Conservation (phyloP, 192 early-diverging fungal genomes). For the Piromyces sp. region DNA sequence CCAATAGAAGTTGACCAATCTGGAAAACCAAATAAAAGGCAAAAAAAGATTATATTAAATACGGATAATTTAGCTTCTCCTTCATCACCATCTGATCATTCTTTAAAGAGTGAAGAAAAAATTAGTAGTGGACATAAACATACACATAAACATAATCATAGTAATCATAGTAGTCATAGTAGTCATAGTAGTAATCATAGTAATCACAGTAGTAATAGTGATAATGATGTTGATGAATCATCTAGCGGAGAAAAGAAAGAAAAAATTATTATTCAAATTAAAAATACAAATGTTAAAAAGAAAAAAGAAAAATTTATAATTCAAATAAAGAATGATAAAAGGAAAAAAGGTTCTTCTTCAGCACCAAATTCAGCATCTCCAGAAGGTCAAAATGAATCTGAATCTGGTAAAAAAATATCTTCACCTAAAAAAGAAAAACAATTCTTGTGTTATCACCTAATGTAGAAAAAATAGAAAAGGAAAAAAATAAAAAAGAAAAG, state of each 20-base stretch:
- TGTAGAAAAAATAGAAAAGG: background rate
- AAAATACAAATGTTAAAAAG: background rate
- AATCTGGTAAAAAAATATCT: background rate
- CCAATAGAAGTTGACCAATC: background rate
- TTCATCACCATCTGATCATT: background rate
- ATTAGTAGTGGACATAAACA: background rate
- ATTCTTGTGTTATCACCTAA: background rate
- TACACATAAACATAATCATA: background rate
- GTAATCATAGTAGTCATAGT: background rate
- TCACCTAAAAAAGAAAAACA: background rate
- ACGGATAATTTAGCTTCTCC: background rate
- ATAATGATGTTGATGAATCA: background rate
- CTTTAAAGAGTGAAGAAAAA: background rate
- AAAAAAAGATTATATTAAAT: background rate
- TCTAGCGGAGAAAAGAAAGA: background rate
- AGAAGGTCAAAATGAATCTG: background rate
- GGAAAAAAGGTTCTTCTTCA: background rate
- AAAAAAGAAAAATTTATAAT: background rate
- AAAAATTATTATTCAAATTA: background rate
- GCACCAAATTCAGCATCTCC: background rate
- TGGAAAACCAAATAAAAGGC: background rate
- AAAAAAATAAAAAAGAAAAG: background rate
- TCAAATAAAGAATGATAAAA: background rate
- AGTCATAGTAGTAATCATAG: background rate
- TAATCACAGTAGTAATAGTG: background rate